phyloP scores from a whole-genome alignment of 495 filamentous ascomycete genomes.

The Annulohypoxylon stygium region DNA sequence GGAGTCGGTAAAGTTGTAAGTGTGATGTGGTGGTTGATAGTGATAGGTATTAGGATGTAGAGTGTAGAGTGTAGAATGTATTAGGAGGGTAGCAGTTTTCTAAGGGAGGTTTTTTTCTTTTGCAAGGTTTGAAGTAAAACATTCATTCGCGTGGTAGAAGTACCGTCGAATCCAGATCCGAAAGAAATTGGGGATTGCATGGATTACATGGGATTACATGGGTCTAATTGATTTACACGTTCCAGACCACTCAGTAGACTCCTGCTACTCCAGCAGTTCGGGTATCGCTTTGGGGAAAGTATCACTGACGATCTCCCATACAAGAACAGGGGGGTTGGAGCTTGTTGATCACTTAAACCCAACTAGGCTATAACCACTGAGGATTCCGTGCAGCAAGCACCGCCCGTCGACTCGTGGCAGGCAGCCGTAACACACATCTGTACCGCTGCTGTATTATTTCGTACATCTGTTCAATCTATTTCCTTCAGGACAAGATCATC shows the following conservation, averaged over 20 bases:
- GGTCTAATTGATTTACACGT: constrained; percentile 46
- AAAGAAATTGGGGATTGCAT: constrained; percentile 41
- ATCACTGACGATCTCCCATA: constrained; percentile 43
- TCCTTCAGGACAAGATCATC: constrained; percentile 19
- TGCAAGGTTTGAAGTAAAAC: constrained; percentile 43
- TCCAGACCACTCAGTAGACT: constrained; percentile 43
- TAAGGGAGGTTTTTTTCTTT: constrained; percentile 5
- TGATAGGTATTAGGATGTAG: neutral
- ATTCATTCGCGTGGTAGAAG: constrained; percentile 46
- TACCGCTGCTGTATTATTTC: constrained; percentile 7
- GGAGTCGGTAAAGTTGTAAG: neutral
- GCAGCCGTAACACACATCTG: constrained; percentile 15
- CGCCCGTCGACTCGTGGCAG: constrained; percentile 22
- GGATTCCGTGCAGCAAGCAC: constrained; percentile 33
- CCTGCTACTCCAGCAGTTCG: constrained; percentile 43
- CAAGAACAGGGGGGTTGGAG: constrained; percentile 31
- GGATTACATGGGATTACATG: constrained; percentile 38
- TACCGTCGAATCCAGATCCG: constrained; percentile 46
- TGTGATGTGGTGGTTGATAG: neutral
- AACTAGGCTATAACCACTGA: constrained; percentile 35
- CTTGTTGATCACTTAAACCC: constrained; percentile 45
- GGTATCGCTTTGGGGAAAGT: constrained; percentile 48
- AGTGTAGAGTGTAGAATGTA: neutral
- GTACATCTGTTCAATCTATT: constrained; percentile 12
- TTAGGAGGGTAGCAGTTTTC: constrained; percentile 17